Conservation (phyloP, 805 yeast genomes). For the Wickerhamomyces bovis region DNA sequence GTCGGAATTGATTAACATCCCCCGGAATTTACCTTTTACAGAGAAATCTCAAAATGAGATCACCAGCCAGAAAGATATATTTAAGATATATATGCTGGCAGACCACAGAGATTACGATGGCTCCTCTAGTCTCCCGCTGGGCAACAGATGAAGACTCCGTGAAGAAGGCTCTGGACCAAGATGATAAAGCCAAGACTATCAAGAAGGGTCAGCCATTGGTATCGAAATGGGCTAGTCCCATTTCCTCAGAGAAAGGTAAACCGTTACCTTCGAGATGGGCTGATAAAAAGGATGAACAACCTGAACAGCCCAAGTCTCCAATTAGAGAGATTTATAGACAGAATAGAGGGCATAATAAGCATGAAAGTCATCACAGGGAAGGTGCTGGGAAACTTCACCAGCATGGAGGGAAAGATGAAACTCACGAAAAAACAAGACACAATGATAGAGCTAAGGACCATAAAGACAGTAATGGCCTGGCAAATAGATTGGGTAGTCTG, state of each 20-base stretch:
- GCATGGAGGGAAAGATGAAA: neutral
- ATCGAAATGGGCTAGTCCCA: constrained; percentile 19
- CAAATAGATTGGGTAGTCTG: neutral
- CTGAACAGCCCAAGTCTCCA: neutral
- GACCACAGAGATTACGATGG: neutral
- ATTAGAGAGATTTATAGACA: neutral
- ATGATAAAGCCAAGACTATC: constrained; percentile 8
- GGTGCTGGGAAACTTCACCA: neutral
- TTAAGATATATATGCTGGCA: too few species aligned
- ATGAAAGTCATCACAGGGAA: neutral
- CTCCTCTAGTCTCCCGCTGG: constrained; percentile 19
- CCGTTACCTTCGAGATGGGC: constrained; percentile 13
- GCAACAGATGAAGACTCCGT: constrained; percentile 17
- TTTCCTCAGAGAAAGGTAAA: constrained; percentile 12
- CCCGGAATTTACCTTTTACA: too few species aligned
- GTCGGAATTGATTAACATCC: too few species aligned
- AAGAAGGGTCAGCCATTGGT: constrained; percentile 16
- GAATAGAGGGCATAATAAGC: neutral
- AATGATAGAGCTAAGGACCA: neutral
- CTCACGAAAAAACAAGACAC: too few species aligned
- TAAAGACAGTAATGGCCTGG: neutral
- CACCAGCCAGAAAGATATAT: neutral
- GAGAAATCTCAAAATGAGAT: neutral
- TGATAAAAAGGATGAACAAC: constrained; percentile 1
- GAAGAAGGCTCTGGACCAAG: constrained; percentile 14